Evolutionary conservation across 2,329 filamentous ascomycete genomes (phyloP).

Genomic region (Fusarium camptoceras): DNA sequence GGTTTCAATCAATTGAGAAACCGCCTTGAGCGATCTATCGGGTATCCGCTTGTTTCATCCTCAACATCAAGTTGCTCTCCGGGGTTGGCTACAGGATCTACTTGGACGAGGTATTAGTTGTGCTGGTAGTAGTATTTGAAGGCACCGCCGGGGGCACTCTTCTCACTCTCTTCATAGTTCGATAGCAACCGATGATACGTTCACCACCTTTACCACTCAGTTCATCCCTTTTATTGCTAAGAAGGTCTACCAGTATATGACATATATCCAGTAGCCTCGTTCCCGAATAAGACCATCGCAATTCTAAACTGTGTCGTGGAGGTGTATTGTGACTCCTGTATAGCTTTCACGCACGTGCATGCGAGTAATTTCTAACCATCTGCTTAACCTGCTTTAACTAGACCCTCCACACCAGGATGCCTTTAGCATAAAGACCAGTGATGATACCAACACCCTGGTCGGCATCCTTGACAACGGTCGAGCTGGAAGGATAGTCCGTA

Average conservation of each 20-base stretch:
- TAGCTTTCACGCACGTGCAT: background rate
- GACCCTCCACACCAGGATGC: conserved; percentile 48
- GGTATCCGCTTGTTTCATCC: background rate
- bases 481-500: conserved; percentile 50
- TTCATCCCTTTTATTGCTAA: background rate
- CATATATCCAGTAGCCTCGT: too few species aligned
- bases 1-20: background rate
- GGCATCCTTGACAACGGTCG: conserved; percentile 50
- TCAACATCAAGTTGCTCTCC: background rate
- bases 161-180: background rate
- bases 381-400: background rate
- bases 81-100: background rate
- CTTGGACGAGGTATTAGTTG: background rate
- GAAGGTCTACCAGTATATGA: too few species aligned
- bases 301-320: background rate
- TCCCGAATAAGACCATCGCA: background rate
- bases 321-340: background rate
- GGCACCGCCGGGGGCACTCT: background rate
- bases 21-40: background rate
- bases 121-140: background rate
- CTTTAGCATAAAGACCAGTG: conserved; percentile 54
- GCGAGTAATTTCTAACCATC: background rate
- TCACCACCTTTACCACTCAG: rapidly evolving
- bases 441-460: conserved; percentile 51
- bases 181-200: background rate